Evolutionary conservation across 2,329 filamentous ascomycete species (phyloP).

Genomic region (Phialophora macrospora): DNA sequence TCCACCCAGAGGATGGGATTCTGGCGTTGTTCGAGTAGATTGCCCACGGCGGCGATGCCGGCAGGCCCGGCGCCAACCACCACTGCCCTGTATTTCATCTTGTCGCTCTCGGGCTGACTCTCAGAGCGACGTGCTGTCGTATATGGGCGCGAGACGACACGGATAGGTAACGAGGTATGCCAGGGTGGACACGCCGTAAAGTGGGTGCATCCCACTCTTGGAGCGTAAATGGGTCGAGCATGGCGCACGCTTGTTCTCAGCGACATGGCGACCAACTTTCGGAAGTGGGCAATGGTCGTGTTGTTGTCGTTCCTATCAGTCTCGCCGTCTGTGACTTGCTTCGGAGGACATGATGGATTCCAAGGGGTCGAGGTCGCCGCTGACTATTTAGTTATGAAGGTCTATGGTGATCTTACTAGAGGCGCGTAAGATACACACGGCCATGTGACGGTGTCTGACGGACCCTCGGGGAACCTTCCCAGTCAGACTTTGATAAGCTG

Average conservation of each 20-base stretch:
- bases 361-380: too few species aligned
- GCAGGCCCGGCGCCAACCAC: conserved; percentile 65
- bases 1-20: conserved; percentile 62
- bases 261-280: not conserved
- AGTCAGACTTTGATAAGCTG: not conserved
- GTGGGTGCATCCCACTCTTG: not conserved
- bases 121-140: not conserved
- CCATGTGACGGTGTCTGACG: too few species aligned
- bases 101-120: not conserved
- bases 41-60: conserved; percentile 66
- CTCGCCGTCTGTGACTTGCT: too few species aligned
- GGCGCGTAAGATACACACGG: too few species aligned
- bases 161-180: not conserved
- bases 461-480: too few species aligned
- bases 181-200: not conserved
- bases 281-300: not conserved
- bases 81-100: conserved; percentile 50
- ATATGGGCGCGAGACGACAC: not conserved
- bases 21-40: conserved; percentile 61
- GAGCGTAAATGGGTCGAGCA: not conserved
- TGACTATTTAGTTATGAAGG: too few species aligned
- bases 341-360: too few species aligned
- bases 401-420: too few species aligned
- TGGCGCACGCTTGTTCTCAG: not conserved
- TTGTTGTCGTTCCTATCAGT: not conserved